Conservation (phyloP, 2,329 filamentous ascomycete species). For the Stachybotrys elegans region DNA sequence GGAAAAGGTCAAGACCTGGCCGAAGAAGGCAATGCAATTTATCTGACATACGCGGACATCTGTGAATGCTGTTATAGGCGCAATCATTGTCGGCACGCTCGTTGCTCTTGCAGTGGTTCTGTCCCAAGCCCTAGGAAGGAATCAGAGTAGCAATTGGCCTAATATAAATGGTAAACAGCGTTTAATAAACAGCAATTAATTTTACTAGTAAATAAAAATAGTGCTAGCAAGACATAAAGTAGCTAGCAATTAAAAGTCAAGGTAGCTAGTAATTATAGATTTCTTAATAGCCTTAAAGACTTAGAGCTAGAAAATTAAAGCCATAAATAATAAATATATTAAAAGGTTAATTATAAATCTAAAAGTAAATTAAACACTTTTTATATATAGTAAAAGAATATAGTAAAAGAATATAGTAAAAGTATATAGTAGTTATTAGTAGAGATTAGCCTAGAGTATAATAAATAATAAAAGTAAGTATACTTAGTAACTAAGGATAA, state of each 20-base stretch:
- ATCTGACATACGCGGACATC: background rate
- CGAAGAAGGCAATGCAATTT: background rate
- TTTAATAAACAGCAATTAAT: background rate
- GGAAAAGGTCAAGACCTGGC: conserved; percentile 2
- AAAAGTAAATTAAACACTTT: background rate
- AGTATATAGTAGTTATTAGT: background rate
- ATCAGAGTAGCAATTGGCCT: background rate
- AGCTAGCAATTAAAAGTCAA: background rate
- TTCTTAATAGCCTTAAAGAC: background rate
- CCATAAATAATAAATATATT: conserved; percentile 1
- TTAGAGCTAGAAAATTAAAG: background rate
- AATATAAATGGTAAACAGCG: background rate
- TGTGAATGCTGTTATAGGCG: background rate
- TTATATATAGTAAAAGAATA: background rate
- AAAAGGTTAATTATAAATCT: background rate
- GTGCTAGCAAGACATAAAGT: background rate
- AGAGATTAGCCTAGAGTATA: background rate
- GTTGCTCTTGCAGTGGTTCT: background rate
- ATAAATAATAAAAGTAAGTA: background rate
- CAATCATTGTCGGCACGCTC: background rate
- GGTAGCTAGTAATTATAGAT: background rate
- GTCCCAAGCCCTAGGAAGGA: background rate
- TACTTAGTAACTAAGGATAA: background rate
- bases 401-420: background rate
- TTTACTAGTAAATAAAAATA: background rate